phyloP scores from a whole-genome alignment of 129 eudicot genomes.

The Flaveria ramosissima region DNA sequence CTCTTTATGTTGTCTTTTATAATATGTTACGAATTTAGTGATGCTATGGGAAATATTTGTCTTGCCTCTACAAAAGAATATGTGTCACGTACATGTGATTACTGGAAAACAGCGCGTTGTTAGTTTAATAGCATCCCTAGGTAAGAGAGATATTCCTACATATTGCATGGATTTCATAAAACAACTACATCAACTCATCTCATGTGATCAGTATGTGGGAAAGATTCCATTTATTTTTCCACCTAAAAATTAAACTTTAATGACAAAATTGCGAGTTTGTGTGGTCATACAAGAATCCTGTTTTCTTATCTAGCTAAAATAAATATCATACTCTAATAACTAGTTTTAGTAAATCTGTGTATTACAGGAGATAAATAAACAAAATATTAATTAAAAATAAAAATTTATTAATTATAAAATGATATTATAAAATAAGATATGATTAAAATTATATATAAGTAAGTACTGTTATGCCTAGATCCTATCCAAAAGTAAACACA shows the following conservation, averaged over 20 bases:
- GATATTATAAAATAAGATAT: too few species aligned
- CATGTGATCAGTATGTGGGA: conserved; percentile 31
- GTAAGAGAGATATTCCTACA: conserved; percentile 46
- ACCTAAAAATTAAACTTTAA: conserved; percentile 7
- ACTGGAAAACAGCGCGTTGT: conserved; percentile 23
- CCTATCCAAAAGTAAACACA: background rate
- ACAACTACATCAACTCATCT: conserved; percentile 28
- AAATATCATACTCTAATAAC: background rate
- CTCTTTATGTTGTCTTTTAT: background rate
- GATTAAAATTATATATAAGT: too few species aligned
- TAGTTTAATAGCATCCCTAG: conserved; percentile 42
- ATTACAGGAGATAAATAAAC: too few species aligned
- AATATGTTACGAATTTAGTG: background rate
- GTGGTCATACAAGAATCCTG: background rate
- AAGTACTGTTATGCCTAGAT: background rate
- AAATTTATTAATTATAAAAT: too few species aligned
- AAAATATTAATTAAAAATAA: too few species aligned
- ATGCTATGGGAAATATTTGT: conserved; percentile 19
- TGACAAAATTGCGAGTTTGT: background rate
- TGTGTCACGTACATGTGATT: conserved; percentile 37
- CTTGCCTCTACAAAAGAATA: conserved; percentile 20
- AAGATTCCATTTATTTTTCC: conserved; percentile 39
- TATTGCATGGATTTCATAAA: conserved; percentile 45
- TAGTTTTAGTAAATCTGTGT: too few species aligned
- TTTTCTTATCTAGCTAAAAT: background rate